Evolutionary conservation across 768 basidiomycete genomes (phyloP).

Genomic region (Mycena albidolilacea): DNA sequence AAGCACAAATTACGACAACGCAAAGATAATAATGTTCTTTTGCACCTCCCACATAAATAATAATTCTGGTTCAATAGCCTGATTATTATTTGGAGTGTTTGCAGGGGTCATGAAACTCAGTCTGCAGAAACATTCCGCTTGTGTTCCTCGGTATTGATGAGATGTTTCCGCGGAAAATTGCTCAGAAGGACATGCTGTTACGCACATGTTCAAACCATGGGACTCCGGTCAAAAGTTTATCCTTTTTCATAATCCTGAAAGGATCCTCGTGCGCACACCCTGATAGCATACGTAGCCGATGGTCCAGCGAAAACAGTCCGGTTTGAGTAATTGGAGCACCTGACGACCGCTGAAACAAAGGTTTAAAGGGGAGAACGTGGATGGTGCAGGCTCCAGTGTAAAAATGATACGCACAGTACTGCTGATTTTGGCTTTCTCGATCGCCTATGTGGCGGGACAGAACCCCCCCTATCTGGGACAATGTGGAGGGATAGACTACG

Average conservation of each 20-base stretch:
- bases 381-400: constrained; percentile 16
- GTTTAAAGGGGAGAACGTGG: constrained; percentile 18
- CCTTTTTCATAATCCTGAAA: constrained; percentile 14
- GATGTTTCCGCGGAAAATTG: too few relatives aligned
- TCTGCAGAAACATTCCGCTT: too few relatives aligned
- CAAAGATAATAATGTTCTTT: too few relatives aligned
- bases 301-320: constrained; percentile 29
- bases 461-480: constrained; percentile 26
- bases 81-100: too few relatives aligned
- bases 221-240: constrained; percentile 23
- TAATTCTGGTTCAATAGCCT: too few relatives aligned
- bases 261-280: constrained; percentile 19
- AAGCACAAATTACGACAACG: too few relatives aligned
- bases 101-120: too few relatives aligned
- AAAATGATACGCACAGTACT: constrained; percentile 24
- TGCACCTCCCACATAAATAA: too few relatives aligned
- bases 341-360: constrained; percentile 17
- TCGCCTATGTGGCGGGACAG: constrained; percentile 15
- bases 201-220: constrained; percentile 27
- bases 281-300: constrained; percentile 13
- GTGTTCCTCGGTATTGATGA: too few relatives aligned
- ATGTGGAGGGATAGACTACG: constrained; percentile 29
- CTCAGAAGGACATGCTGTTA: too few relatives aligned
- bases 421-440: constrained; percentile 22
- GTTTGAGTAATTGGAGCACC: constrained; percentile 14